Evolutionary conservation across 805 yeast species (phyloP).

Genomic region (Saturnispora halmiae): DNA sequence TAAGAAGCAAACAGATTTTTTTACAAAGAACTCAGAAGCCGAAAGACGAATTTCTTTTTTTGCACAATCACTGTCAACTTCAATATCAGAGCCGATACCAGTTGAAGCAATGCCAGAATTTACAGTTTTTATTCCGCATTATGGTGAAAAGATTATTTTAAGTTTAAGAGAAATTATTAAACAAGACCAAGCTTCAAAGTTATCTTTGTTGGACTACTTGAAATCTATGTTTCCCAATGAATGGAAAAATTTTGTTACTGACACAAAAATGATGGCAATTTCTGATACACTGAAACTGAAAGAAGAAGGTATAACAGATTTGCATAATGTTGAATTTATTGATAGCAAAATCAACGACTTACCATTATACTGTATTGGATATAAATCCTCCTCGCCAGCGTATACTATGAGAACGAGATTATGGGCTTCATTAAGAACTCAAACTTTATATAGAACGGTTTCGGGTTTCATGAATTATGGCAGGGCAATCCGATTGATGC

Average conservation of each 20-base stretch:
- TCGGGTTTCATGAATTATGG: conserved; percentile 78
- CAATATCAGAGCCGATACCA: conserved; percentile 41
- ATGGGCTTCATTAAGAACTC: conserved; percentile 82
- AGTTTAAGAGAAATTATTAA: conserved; percentile 38
- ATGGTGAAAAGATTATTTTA: conserved; percentile 40
- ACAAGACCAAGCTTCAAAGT: conserved; percentile 36
- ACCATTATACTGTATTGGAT: conserved; percentile 67
- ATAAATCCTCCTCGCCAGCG: conserved; percentile 55
- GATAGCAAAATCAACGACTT: conserved; percentile 46
- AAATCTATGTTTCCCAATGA: conserved; percentile 64
- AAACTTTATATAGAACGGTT: conserved; percentile 73
- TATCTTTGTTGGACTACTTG: conserved; percentile 67
- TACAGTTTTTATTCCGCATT: conserved; percentile 45
- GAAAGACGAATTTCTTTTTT: conserved; percentile 44
- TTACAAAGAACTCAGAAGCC: conserved; percentile 39
- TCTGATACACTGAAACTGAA: conserved; percentile 29
- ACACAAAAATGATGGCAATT: conserved; percentile 47
- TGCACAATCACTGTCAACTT: conserved; percentile 43
- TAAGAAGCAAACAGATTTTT: conserved; percentile 31
- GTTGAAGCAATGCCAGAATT: conserved; percentile 41
- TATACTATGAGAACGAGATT: conserved; percentile 63
- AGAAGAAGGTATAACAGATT: conserved; percentile 15
- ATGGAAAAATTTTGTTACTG: conserved; percentile 75
- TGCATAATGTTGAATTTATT: conserved; percentile 17
- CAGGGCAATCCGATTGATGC: conserved; percentile 60